Conservation (phyloP, 73 alveolate genomes). For the Symbiodinium pilosum region DNA sequence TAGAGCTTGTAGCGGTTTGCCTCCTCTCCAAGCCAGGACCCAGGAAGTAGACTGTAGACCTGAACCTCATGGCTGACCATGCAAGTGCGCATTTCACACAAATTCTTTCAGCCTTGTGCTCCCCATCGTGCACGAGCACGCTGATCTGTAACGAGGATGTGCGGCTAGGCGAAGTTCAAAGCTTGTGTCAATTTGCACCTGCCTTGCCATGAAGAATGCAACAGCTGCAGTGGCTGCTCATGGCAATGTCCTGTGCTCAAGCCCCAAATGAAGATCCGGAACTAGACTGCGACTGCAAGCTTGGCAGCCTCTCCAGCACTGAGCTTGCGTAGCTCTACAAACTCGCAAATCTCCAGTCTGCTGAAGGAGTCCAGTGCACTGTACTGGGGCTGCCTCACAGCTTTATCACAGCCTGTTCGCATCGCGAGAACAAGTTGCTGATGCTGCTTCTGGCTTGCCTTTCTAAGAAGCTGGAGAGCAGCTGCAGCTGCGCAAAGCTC, state of each 20-base stretch:
- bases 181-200: background rate
- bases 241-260: background rate
- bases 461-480: background rate
- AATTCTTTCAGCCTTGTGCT: background rate
- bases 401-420: too few relatives aligned
- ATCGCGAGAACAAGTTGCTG: too few relatives aligned
- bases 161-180: background rate
- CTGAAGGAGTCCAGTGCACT: background rate
- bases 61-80: too few relatives aligned
- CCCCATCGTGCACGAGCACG: background rate
- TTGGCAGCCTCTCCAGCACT: slow-evolving; percentile 2
- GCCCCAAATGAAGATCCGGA: too few relatives aligned
- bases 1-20: background rate
- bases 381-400: background rate
- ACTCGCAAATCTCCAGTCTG: background rate
- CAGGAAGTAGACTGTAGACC: background rate
- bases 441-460: background rate
- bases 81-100: too few relatives aligned
- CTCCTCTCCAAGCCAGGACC: slow-evolving; percentile 4
- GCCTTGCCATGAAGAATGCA: slow-evolving; percentile 15
- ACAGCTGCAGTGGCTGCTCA: background rate
- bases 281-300: background rate
- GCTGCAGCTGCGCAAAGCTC: background rate
- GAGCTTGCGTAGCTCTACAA: background rate
- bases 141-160: too few relatives aligned